Evolutionary conservation across 1,284 basidiomycete species (phyloP), one percentile per base, ranked within the genome.

Genomic region (Irpex rosettiformis): DNA sequence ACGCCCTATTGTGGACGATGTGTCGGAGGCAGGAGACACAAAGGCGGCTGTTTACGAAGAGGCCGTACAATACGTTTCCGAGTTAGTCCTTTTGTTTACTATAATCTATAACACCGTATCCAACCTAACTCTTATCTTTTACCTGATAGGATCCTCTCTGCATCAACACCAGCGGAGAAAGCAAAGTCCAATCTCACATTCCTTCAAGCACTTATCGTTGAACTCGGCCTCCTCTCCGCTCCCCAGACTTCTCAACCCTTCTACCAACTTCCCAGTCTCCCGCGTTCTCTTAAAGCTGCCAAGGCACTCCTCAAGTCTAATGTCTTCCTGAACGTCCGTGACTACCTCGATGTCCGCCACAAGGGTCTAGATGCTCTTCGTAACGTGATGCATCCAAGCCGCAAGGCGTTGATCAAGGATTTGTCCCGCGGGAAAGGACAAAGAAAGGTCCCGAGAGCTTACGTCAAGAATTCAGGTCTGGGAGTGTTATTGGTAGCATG

Each of bases 261-360:
- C 62, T 66, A 64, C 47, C 62, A 65, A 4, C 67, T 70, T 27
- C 68, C 69, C 30, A 67, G 70, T 40, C 73, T 88, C 4, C 89
- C 89, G 2, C 71, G 70, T 28, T 80, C 86, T 0, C 70, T 91
- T 52, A 81, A 71, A 25, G 75, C 85, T 11, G 88, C 88, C 11
- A 84, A 80, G 64, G 79, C 80, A 24, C 71, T 87, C 47, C 71
- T 91, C 49, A 90, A 86, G 71, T 74, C 81, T 4, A 76, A 77
- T 51, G 87, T 77, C 0, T 89, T 90, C 68, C 66, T 91, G 42
- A 89, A 89, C 66, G 80, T 91, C 59, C 77, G 78, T 54, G 88
- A 91, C 61, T 91, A 91, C 69, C 76, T 90, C 60, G 78, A 79
- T n/a, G 79, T 79, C 40, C 84, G 89, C 43, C 76, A 74, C 58